phyloP scores from a whole-genome alignment of 305 asterid genomes.

The Solanum hybrid region DNA sequence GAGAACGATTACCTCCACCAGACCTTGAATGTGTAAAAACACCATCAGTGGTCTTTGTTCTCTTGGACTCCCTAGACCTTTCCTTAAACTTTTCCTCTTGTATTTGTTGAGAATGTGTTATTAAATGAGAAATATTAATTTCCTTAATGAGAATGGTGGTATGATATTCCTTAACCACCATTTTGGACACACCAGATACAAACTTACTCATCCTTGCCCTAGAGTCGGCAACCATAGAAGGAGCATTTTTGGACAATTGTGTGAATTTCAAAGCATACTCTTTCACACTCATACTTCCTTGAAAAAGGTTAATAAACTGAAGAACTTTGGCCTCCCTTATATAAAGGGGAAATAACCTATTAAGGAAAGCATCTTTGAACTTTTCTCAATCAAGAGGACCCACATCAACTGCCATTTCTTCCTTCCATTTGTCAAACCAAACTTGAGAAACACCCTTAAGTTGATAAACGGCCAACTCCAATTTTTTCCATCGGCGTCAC shows the following conservation, averaged over 20 bases:
- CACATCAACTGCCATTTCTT: neutral
- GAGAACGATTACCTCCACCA: neutral
- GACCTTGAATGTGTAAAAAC: neutral
- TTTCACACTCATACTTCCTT: neutral
- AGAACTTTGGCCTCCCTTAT: no score
- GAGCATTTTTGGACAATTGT: neutral
- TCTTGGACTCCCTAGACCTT: neutral
- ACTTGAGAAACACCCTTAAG: neutral
- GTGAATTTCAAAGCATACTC: neutral
- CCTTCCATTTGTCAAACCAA: neutral
- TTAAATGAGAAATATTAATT: neutral
- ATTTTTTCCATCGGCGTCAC: neutral
- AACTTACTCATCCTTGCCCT: neutral
- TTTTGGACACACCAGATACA: neutral
- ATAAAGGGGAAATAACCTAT: no score
- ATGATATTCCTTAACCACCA: neutral
- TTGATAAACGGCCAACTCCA: neutral
- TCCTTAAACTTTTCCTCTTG: neutral
- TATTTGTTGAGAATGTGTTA: neutral
- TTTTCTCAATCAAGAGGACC: no score
- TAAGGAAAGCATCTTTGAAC: no score
- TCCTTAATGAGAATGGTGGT: neutral
- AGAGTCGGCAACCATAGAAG: neutral
- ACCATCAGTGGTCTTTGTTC: neutral
- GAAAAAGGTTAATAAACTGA: no score